Evolutionary conservation across 306 rosid species (phyloP), one percentile per base, ranked within the genome.

Genomic region (Hylodesmum podocarpum): DNA sequence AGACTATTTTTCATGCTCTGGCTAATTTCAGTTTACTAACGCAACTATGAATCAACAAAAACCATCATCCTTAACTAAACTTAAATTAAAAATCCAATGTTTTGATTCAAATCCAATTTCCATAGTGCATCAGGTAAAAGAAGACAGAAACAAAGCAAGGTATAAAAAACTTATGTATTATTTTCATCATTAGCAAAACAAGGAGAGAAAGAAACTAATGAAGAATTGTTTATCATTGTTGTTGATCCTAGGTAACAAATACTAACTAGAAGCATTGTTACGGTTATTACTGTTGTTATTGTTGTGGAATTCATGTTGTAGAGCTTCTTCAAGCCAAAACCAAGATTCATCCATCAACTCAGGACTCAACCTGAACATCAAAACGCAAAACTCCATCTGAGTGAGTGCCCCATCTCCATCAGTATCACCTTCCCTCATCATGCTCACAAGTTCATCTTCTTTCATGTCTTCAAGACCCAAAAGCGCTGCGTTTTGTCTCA

Each of bases 321-420:
- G 34, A 24, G 89, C 91, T 4, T 89, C 73, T 49, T 90, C 84
- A 69, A 95, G 97, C 89, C 75, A 95, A 78, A 74, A 47, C 88
- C 88, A 86, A 2, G 96, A 92, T 0, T 86, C 88, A 3, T 88
- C 77, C 97, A 95, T 95, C 85, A 95, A 79, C 5, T 88, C 79
- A 3, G 98, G 98, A 70, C 97, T 92, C 71, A 95, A 64, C 80
- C 99, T 90, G 82, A 95, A 95, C 99, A 95, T 95, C 87, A 95
- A 80, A 53, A 95, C 99, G 24, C 99, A 95, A 46, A 92, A 95
- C 63, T 95, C 98, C 98, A 92, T 95, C 83, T 87, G 90, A 14
- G 77, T 76, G 24, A 95, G 84, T 0, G 88, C 89, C 0, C 99
- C 98, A 21, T 95, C 99, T 8, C 96, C 90, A 28, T 95, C 99